These are phyloP conservation scores for Kingdonia uniflora DNA, from an alignment of 164 flowering plant species.

Conservation along the genomic window DNA sequence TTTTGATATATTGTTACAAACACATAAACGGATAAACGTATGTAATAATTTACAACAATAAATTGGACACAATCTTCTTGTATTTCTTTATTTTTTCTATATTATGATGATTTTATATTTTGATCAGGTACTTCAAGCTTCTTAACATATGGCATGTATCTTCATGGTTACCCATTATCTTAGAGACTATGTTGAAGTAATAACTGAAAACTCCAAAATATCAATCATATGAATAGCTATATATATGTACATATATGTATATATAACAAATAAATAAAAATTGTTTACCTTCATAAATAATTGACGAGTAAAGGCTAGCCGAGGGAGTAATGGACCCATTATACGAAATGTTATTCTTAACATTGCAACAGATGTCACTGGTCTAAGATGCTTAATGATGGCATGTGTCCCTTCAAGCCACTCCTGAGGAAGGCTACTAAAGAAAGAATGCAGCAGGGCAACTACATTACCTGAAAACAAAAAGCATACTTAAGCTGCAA, in stretches of 20 bases:
- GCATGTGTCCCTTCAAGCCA: slow-evolving; percentile 91
- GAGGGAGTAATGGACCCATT: slow-evolving; percentile 92
- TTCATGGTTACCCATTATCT: too few relatives aligned
- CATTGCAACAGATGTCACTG: slow-evolving; percentile 87
- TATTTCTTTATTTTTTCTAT: too few relatives aligned
- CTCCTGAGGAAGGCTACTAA: slow-evolving; percentile 91
- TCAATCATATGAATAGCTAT: too few relatives aligned
- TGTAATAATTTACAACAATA: too few relatives aligned
- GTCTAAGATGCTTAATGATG: slow-evolving; percentile 73
- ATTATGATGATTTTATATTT: too few relatives aligned
- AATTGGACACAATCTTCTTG: too few relatives aligned
- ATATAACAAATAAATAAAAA: neutral
- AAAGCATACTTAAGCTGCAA: neutral
- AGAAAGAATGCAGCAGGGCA: slow-evolving; percentile 85
- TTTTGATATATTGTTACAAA: too few relatives aligned
- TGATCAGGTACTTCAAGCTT: too few relatives aligned
- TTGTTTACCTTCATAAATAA: slow-evolving; percentile 75
- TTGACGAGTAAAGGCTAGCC: slow-evolving; percentile 68
- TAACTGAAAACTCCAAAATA: too few relatives aligned
- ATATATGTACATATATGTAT: neutral
- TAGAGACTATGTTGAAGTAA: too few relatives aligned
- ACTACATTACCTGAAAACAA: slow-evolving; percentile 59
- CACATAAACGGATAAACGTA: too few relatives aligned
- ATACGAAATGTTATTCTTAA: slow-evolving; percentile 87
- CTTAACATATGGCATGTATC: too few relatives aligned